Percentiles rank a stretch among this genome's conserved stretches.
phyloP scores from a whole-genome alignment of 2,329 filamentous ascomycete species.

The Thelonectria olida region DNA sequence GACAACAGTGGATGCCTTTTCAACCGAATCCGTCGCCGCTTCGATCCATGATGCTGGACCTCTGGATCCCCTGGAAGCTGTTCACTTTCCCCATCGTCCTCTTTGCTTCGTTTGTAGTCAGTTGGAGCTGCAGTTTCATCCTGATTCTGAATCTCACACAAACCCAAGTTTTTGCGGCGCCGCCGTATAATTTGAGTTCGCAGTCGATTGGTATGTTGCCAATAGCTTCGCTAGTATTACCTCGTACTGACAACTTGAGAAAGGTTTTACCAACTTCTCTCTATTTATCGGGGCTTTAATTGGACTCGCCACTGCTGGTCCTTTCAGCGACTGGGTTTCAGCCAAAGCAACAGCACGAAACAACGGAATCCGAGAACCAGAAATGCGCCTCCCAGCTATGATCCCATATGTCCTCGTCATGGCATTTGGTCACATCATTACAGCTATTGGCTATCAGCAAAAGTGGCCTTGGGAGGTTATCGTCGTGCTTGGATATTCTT shows the following conservation, averaged over 20 bases:
- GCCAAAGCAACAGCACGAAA: slow-evolving; percentile 51
- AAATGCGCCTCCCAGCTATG: slow-evolving; percentile 57
- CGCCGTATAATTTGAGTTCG: slow-evolving; percentile 25
- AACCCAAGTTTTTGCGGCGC: slow-evolving; percentile 15
- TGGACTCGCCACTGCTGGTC: slow-evolving; percentile 53
- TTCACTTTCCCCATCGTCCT: slow-evolving; percentile 21
- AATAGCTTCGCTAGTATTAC: background rate
- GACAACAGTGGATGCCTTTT: slow-evolving; percentile 3
- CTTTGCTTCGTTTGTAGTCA: slow-evolving; percentile 17
- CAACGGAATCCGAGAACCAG: slow-evolving; percentile 56
- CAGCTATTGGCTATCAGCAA: slow-evolving; percentile 56
- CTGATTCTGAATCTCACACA: slow-evolving; percentile 20
- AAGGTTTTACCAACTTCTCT: slow-evolving; percentile 59
- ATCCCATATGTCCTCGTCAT: slow-evolving; percentile 55
- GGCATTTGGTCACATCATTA: slow-evolving; percentile 56
- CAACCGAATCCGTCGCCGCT: background rate
- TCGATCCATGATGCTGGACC: background rate
- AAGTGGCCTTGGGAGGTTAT: slow-evolving; percentile 60
- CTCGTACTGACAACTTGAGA: background rate
- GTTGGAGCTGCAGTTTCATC: slow-evolving; percentile 19
- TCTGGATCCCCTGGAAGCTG: slow-evolving; percentile 12
- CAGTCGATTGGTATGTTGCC: slow-evolving; percentile 15
- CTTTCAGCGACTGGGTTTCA: slow-evolving; percentile 55
- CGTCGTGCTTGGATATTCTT: slow-evolving; percentile 57
- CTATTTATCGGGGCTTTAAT: slow-evolving; percentile 52